Base-by-base conservation (phyloP, 1,284 basidiomycete genomes). In the Porogramme epimiltina region DNA sequence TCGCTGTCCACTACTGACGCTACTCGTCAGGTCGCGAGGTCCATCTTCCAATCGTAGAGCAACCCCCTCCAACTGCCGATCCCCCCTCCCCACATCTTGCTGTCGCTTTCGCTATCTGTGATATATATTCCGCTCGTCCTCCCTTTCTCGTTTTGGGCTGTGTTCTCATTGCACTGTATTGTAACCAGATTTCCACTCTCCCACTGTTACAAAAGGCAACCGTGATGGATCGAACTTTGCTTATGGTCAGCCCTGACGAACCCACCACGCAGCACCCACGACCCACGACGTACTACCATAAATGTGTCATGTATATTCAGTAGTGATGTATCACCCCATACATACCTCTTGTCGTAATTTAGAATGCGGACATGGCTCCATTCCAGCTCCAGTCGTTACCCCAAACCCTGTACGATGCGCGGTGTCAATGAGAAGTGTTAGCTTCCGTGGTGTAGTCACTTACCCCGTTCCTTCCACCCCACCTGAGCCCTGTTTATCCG, bases 401-500 rank as follows among this genome's bases (percentile, higher is more conserved):
- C 82, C 87, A 45, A 70, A 57, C 22, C 70, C 72, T 52, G 24
- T 8, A 52, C 43, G 25, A 53, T 40, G 34, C 25, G 40, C 49
- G 34, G 42, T 53, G 51, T 58, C 43, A 49, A 47, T 53, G 18
- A 37, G 50, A 25, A 42, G 4, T 49, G 34, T 50, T 51, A 39
- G 42, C 39, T 49, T 45, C 45, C 37, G 43, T 16, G 40, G 26
- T 33, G 25, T 26, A 26, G 22, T 36, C 19, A 60, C 82, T 66
- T 67, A 87, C 88, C 88, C 88, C 56, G 86, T 87, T 20, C 82
- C 90, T 15, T 80, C 66, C n/a, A 93, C 71, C 0, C 87, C 91
- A 11, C 80, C 89, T 13, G 86, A 82, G 10, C 85, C 89, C 18
- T 79, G 69, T 45, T 61, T 66, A 59, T 85, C 85, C 11, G 80